A percentile compares a stretch with the other conserved stretches of the same genome.
These are phyloP conservation scores for Aspergillus conjunctus DNA, from an alignment of 495 filamentous ascomycete species.

Conservation along the genomic window DNA sequence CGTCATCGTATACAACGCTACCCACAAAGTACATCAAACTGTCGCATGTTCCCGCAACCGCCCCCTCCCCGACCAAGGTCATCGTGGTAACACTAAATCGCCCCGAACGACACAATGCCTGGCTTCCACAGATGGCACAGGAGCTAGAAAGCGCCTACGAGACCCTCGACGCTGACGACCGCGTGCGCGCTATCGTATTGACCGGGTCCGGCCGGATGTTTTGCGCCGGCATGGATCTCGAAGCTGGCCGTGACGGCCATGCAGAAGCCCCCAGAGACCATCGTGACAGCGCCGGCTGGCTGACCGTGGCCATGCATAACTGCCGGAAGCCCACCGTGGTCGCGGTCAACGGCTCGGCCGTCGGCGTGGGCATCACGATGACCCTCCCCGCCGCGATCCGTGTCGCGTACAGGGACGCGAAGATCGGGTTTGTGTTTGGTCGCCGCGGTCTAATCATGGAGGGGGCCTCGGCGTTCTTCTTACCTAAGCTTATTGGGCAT, in stretches of 20 bases:
- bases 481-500: constrained; percentile 58
- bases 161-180: constrained; percentile 49
- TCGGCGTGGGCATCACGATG: constrained; percentile 66
- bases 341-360: constrained; percentile 62
- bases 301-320: constrained; percentile 57
- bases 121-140: constrained; percentile 51
- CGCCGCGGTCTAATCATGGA: constrained; percentile 62
- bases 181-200: constrained; percentile 56
- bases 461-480: constrained; percentile 58
- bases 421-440: constrained; percentile 62
- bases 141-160: constrained; percentile 52
- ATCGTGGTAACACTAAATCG: constrained; percentile 55
- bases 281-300: constrained; percentile 28
- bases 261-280: constrained; percentile 28
- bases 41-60: constrained; percentile 46
- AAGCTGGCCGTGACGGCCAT: constrained; percentile 24
- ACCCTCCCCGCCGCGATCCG: constrained; percentile 58
- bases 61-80: constrained; percentile 47
- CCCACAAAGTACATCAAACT: constrained; percentile 47
- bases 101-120: constrained; percentile 56
- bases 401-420: constrained; percentile 51
- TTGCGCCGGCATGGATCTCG: constrained; percentile 59
- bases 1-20: constrained; percentile 30
- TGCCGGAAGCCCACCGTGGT: constrained; percentile 64
- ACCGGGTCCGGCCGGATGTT: constrained; percentile 56